Base-by-base conservation (phyloP, 2,329 filamentous ascomycete species). In the Beauveria medogensis region DNA sequence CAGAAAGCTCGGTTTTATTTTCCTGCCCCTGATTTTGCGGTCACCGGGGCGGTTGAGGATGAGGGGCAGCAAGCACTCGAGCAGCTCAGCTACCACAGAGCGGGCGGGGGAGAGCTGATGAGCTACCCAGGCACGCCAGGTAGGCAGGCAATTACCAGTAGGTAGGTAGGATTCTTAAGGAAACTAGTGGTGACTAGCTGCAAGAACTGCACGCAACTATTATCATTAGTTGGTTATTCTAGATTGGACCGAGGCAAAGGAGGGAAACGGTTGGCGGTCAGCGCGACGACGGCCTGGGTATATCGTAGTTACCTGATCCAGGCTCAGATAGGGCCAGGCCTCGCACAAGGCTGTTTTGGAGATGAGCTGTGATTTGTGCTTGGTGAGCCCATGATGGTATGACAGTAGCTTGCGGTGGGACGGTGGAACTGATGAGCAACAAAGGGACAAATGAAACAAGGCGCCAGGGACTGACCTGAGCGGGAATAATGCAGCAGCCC, bases 51-150 rank as follows among this genome's bases (percentile, higher is more conserved):
- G 43, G 44, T 50, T 14, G 37, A 59, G 14, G 47, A 37, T 51
- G 56, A 59, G 56, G 56, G 56, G 56, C 47, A 51, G 56, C 46
- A n/a, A 58, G 16, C 46, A 51, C 34, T n/a, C 28, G n/a, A 26
- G 26, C 20, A 22, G 26, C 18, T 34, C 18, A 28, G 44, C 44
- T 34, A 7, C 41, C 43, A 20, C 24, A 10, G 26, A 43, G 37
- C 16, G 34, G 40, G 52, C 37, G 34, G 52, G 52, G 22, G 40
- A 24, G 40, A 55, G 53, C 41, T 55, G 41, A 46, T 34, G 53
- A 34, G 53, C 34, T 40, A 30, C 12, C 34, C 34, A 37, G 34
- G 34, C 30, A 34, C 30, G 30, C 30, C 30, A 34, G 30, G 30
- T 34, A 34, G 30, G 30, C 10, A 34, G 30, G 30, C 30, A 34